These are phyloP conservation scores for Colletotrichum liriopes DNA, from an alignment of 2,329 filamentous ascomycete genomes.

Conservation along the genomic window DNA sequence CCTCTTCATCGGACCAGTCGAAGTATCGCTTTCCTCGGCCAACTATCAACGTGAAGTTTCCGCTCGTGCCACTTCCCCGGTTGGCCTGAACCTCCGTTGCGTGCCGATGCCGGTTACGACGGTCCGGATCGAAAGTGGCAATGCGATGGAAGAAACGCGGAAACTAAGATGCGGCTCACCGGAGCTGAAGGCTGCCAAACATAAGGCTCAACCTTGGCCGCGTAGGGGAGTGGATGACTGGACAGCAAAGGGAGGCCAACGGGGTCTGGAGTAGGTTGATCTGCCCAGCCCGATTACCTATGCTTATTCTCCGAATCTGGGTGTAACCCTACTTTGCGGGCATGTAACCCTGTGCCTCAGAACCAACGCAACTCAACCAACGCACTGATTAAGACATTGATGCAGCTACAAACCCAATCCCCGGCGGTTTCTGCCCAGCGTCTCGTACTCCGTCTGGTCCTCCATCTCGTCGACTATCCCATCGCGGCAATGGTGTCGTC, in stretches of 20 bases:
- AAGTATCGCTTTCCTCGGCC: neutral
- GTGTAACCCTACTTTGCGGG: conserved; percentile 12
- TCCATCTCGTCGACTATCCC: conserved; percentile 20
- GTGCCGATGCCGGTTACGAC: neutral
- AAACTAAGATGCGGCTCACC: conserved; percentile 23
- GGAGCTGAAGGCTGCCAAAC: conserved; percentile 17
- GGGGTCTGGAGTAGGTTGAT: conserved; percentile 13
- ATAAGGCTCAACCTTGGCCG: conserved; percentile 20
- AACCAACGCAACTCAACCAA: neutral
- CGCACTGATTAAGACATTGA: conserved; percentile 6
- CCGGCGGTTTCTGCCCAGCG: conserved; percentile 9
- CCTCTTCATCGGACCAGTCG: neutral
- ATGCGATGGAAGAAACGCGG: neutral
- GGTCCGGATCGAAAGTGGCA: conserved; percentile 12
- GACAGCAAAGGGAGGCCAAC: conserved; percentile 2
- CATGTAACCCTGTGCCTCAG: neutral
- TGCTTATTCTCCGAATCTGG: conserved; percentile 1
- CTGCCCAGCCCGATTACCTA: conserved; percentile 5
- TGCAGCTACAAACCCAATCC: conserved; percentile 5
- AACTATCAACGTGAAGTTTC: neutral
- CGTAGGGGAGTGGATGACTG: neutral
- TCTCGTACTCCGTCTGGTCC: conserved; percentile 1
- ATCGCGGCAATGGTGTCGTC: conserved; percentile 11
- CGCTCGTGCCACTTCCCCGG: neutral
- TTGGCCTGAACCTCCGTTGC: neutral